Base-by-base conservation (phyloP, 192 early-diverging fungal species). In the Dimargaris xerosporica region DNA sequence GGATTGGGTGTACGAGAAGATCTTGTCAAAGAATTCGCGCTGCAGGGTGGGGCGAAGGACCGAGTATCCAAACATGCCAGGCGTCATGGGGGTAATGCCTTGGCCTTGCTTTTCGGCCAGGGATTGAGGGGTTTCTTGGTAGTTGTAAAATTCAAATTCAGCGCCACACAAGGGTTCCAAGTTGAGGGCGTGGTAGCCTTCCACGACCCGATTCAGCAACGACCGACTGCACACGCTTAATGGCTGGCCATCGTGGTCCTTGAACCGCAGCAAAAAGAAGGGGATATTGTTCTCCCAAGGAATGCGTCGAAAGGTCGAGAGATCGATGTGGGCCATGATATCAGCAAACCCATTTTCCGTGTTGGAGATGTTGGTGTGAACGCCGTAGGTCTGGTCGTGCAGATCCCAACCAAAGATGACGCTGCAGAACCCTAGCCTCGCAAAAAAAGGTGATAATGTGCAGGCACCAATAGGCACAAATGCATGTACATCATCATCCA, bases 41-140 rank as follows among this genome's bases (percentile, higher is more conserved):
- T 91, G 73, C 15, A 82, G 62, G 2, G 79, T 42, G 21, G 89
- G 85, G 29, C 89, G 79, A 28, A 82, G 64, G 7, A 89, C 54
- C 17, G 80, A 83, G 64, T 91, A 91, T 42, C 89, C 89, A 70
- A 87, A 86, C 87, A 90, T 91, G 15, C 89, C 89, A 4, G 75
- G 74, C 5, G 89, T 89, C 3, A 91, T 63, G 26, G 84, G 81
- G 1, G 56, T 45, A 19, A 85, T 70, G 0, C 69, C 63, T 16
- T 71, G 65, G 52, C 86, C 79, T 12, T 78, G 66, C 69, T 91
- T 89, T 48, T 59, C 71, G 1, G 65, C 74, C 19, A 91, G 42
- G n/a, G 80, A 73, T 12, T 82, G 75, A 0, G 84, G 80, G 3
- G 84, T 86, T 67, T 91, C 89, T 86, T 81, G 80, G 68, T 89